Evolutionary conservation across 2,329 filamentous ascomycete genomes (phyloP).

Genomic region (Emericellopsis cladophorae): DNA sequence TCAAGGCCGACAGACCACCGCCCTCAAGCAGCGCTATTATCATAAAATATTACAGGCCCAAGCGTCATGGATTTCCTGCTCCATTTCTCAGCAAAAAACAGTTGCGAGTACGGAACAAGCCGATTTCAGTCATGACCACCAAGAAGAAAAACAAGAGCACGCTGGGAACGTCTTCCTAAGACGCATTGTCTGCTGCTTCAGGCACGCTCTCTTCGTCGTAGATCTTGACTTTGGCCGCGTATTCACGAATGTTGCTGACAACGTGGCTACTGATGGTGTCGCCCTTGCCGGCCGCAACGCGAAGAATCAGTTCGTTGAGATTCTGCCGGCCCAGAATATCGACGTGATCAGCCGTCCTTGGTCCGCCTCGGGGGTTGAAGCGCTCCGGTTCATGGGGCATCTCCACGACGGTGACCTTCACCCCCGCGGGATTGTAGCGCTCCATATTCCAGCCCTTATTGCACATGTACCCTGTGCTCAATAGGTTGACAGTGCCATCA

Average conservation of each 20-base stretch:
- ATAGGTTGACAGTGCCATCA: constrained; percentile 87
- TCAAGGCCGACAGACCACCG: no score
- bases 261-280: constrained; percentile 66
- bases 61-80: no score
- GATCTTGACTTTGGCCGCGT: constrained; percentile 73
- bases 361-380: constrained; percentile 69
- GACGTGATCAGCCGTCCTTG: constrained; percentile 76
- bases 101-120: neutral
- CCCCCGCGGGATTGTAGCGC: constrained; percentile 79
- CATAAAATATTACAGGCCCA: no score
- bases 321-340: constrained; percentile 85
- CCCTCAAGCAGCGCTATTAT: no score
- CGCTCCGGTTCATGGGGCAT: constrained; percentile 95
- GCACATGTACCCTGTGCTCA: constrained; percentile 94
- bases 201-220: constrained; percentile 44
- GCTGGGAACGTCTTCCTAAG: neutral
- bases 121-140: neutral
- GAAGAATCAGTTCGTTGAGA: constrained; percentile 80
- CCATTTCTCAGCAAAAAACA: no score
- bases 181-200: constrained; percentile 2
- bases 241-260: constrained; percentile 69
- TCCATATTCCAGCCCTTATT: constrained; percentile 88
- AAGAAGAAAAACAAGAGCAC: neutral
- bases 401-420: constrained; percentile 75
- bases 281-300: constrained; percentile 76